Conservation (phyloP, 371 early-diverging fungal species). For the Choanephora cucurbitarum region DNA sequence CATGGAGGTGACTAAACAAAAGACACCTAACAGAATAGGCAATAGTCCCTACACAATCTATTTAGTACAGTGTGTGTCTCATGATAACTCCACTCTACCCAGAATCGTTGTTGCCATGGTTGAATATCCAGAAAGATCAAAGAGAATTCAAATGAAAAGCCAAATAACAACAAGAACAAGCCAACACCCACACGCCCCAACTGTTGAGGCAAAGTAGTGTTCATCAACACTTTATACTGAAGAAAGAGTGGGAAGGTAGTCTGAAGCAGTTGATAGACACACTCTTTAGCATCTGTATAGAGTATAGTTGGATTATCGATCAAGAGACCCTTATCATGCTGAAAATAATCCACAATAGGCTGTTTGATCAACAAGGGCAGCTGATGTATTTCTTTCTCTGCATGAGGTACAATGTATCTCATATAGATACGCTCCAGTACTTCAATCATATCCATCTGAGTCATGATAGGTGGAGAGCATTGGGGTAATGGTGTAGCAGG, state of each 20-base stretch:
- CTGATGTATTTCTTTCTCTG: conserved; percentile 51
- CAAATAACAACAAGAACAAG: conserved; percentile 50
- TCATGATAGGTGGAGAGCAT: conserved; percentile 8
- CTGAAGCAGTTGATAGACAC: conserved; percentile 56
- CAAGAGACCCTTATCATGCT: conserved; percentile 21
- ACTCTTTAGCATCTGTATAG: conserved; percentile 55
- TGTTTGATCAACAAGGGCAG: conserved; percentile 39
- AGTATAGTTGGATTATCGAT: conserved; percentile 43
- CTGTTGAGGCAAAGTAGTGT: conserved; percentile 58
- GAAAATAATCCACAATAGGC: conserved; percentile 29
- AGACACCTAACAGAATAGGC: conserved; percentile 42
- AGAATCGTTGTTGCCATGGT: conserved; percentile 53
- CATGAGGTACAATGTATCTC: conserved; percentile 57
- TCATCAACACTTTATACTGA: conserved; percentile 56
- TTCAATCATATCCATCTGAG: conserved; percentile 41
- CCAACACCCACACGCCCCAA: conserved; percentile 52
- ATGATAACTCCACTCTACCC: conserved; percentile 56
- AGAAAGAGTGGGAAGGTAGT: conserved; percentile 60
- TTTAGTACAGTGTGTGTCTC: no score
- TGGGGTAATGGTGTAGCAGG: not conserved
- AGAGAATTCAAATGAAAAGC: conserved; percentile 57
- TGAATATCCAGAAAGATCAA: conserved; percentile 60
- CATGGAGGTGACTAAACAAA: conserved; percentile 36
- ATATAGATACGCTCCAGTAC: conserved; percentile 59
- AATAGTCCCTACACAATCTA: conserved; percentile 40